Evolutionary conservation across 2,329 filamentous ascomycete species (phyloP).

Genomic region (Neonectria coccinea): DNA sequence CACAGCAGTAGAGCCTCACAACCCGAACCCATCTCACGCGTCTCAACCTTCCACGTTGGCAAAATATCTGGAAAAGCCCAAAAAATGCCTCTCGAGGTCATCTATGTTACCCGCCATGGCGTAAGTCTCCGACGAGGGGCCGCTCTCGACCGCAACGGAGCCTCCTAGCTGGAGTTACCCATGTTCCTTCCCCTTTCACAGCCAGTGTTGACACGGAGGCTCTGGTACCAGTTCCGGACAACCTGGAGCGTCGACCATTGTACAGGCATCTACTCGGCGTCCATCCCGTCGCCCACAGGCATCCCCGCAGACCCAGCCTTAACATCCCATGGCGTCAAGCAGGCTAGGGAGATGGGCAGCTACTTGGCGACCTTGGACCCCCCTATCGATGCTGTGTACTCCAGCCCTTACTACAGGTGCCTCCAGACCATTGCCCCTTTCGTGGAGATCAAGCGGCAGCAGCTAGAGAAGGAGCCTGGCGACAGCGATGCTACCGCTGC

Average conservation of each 20-base stretch:
- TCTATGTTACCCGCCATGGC: slow-evolving; percentile 81
- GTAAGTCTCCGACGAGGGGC: slow-evolving; percentile 61
- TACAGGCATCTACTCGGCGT: slow-evolving; percentile 81
- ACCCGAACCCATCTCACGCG: neutral
- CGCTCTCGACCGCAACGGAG: slow-evolving; percentile 10
- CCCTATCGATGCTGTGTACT: slow-evolving; percentile 82
- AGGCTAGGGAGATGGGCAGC: slow-evolving; percentile 80
- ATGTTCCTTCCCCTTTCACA: slow-evolving; percentile 4
- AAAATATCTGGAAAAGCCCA: neutral
- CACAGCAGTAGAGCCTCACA: neutral
- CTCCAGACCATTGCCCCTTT: slow-evolving; percentile 84
- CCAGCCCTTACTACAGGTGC: slow-evolving; percentile 88
- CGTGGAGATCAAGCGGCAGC: slow-evolving; percentile 57
- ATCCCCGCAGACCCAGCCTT: slow-evolving; percentile 90
- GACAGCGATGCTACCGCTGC: slow-evolving; percentile 40
- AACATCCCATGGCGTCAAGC: slow-evolving; percentile 85
- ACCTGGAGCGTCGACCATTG: slow-evolving; percentile 87
- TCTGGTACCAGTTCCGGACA: slow-evolving; percentile 78
- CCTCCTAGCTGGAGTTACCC: slow-evolving; percentile 6
- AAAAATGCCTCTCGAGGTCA: slow-evolving; percentile 76
- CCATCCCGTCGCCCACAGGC: slow-evolving; percentile 84
- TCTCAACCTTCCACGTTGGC: neutral
- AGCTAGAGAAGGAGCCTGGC: slow-evolving; percentile 26
- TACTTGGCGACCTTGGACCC: slow-evolving; percentile 73
- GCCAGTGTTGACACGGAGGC: slow-evolving; percentile 32